Conservation (phyloP, 371 early-diverging fungal genomes). For the Haplosporangium sp. region DNA sequence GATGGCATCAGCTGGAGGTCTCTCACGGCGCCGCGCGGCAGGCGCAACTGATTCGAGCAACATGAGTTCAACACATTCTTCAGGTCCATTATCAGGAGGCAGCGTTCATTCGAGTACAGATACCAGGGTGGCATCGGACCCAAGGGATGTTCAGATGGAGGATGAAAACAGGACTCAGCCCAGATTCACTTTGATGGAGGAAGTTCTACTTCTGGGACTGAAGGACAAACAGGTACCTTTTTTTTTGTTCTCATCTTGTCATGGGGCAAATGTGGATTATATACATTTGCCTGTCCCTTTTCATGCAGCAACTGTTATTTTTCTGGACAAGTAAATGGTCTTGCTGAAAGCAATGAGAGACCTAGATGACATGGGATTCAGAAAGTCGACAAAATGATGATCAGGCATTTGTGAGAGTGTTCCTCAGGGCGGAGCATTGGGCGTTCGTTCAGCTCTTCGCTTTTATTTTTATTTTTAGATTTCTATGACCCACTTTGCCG, state of each 20-base stretch:
- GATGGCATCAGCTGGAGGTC: constrained; percentile 52
- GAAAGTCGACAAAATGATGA: background rate
- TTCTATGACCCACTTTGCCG: background rate
- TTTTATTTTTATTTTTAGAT: background rate
- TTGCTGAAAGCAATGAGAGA: no score
- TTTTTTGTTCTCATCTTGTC: background rate
- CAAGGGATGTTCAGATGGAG: constrained; percentile 56
- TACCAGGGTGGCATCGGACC: constrained; percentile 42
- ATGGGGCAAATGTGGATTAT: background rate
- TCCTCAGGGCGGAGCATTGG: background rate
- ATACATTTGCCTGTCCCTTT: no score
- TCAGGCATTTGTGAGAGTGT: background rate
- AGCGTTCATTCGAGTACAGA: constrained; percentile 28
- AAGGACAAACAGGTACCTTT: constrained; percentile 89
- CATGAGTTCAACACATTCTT: constrained; percentile 21
- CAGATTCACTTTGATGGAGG: constrained; percentile 92
- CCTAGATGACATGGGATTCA: no score
- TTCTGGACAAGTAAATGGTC: no score
- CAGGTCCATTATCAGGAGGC: constrained; percentile 30
- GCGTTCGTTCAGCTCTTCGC: background rate
- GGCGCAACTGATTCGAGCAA: constrained; percentile 29
- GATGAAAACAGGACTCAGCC: constrained; percentile 76
- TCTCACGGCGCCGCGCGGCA: constrained; percentile 54
- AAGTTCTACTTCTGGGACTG: constrained; percentile 91
- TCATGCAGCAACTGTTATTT: no score